Base-by-base conservation (phyloP, 108 stramenopile species). In the Aureococcus anophagefferens region DNA sequence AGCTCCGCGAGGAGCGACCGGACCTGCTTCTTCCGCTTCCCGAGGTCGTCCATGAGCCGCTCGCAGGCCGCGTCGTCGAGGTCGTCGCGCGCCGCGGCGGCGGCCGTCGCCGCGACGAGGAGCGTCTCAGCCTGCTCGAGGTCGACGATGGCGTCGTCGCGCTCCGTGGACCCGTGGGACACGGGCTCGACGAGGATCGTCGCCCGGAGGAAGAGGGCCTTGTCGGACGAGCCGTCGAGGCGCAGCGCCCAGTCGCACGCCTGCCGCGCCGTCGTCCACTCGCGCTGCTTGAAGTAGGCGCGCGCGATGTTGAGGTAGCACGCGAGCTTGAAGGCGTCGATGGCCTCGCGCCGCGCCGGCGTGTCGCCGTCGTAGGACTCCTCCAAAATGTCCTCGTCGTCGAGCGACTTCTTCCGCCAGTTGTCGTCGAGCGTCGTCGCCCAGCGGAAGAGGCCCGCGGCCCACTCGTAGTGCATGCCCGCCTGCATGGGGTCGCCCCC, bases 281-380 rank as follows among this genome's bases (percentile, higher is more conserved):
- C 71, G 17, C 63, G 46, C 25, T 44, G 51, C 62, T 77, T 82
- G 68, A 68, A 31, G 35, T 65, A 78, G 31, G 35, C 68, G 0
- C 80, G 69, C 31, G 84, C 76, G 14, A 85, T 59, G 73, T 85
- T 85, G 46, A 68, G 72, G 71, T 82, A 82, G 65, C 79, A 77
- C 18, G 62, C 37, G 7, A 36, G 33, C 37, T 80, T 72, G 18
- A 82, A 75, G 25, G 45, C 30, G 17, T 66, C 33, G 31, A 82
- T 70, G 21, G 77, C 25, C 30, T 46, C 68, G 13, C 34, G 13
- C 32, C 35, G 25, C 28, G 63, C 28, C 59, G 82, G 76, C n/a
- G 30, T 67, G 33, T 68, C 64, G 35, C 45, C 69, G 63, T 46
- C 62, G 64, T 71, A 66, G 30, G 70, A 64, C 21, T 25, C 51